phyloP scores from a whole-genome alignment of 2,329 filamentous ascomycete genomes.

The Alternaria infectoria region DNA sequence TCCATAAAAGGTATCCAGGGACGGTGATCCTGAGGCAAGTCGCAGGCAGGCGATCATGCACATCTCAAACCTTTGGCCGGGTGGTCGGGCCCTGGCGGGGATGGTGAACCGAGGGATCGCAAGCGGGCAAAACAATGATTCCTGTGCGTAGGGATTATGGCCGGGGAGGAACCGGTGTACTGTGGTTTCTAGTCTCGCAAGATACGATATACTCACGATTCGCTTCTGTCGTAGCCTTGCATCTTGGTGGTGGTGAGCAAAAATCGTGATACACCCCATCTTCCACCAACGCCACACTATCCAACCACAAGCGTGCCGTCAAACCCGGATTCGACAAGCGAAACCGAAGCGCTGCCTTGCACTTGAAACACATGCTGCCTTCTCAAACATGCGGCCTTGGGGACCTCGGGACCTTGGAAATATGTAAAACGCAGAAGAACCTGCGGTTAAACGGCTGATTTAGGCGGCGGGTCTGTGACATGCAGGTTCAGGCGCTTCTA shows the following conservation, averaged over 20 bases:
- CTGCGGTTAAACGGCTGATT: conserved; percentile 11
- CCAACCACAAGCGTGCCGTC: background rate
- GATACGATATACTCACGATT: background rate
- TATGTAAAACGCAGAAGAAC: conserved; percentile 13
- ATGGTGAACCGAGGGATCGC: background rate
- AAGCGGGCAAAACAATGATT: background rate
- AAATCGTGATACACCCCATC: background rate
- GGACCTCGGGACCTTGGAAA: background rate
- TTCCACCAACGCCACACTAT: background rate
- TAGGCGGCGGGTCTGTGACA: background rate
- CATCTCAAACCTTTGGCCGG: conserved; percentile 3
- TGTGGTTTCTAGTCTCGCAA: background rate
- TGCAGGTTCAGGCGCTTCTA: background rate
- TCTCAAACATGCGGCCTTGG: conserved; percentile 13
- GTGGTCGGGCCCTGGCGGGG: background rate
- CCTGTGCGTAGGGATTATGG: conserved; percentile 1
- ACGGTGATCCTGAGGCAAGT: conserved; percentile 7
- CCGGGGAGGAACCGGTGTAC: background rate
- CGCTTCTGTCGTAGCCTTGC: background rate
- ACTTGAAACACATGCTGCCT: conserved; percentile 2
- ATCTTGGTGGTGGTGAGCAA: background rate
- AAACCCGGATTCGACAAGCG: background rate
- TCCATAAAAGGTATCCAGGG: background rate
- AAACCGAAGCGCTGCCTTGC: background rate
- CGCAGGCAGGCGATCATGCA: conserved; percentile 5